Conservation (phyloP, 2,329 filamentous ascomycete genomes). For the Trichoderma koningii region DNA sequence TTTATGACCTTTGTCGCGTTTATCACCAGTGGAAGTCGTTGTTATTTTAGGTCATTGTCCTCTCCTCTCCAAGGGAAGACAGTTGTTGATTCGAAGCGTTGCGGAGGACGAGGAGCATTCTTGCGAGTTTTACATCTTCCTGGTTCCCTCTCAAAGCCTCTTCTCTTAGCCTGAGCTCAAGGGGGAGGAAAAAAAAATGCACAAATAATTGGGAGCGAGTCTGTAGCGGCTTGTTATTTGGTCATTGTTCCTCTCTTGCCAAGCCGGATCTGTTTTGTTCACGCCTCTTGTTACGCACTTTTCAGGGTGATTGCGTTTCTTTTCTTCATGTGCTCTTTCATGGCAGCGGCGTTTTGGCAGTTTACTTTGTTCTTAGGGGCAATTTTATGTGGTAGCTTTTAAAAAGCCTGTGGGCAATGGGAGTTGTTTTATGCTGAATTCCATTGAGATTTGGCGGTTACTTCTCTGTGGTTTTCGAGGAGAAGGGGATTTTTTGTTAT, state of each 20-base stretch:
- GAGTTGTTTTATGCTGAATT: conserved; percentile 19
- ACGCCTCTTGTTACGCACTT: background rate
- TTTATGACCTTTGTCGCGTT: background rate
- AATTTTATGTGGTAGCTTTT: conserved; percentile 37
- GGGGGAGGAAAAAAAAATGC: conserved; percentile 24
- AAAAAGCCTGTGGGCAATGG: conserved; percentile 29
- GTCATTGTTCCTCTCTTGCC: conserved; percentile 29
- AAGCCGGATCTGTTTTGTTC: conserved; percentile 30
- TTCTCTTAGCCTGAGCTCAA: conserved; percentile 20
- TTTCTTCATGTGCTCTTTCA: conserved; percentile 34
- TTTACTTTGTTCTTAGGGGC: conserved; percentile 33
- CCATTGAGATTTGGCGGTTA: background rate
- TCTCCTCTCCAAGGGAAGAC: background rate
- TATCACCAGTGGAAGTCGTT: background rate
- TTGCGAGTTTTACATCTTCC: background rate
- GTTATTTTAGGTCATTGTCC: background rate
- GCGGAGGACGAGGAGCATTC: background rate
- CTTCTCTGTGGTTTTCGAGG: background rate
- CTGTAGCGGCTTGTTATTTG: conserved; percentile 27
- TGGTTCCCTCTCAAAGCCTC: background rate
- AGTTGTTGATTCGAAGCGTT: conserved; percentile 2
- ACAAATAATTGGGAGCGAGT: conserved; percentile 27
- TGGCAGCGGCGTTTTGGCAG: conserved; percentile 40
- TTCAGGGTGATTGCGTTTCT: background rate
- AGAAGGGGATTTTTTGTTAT: too few relatives aligned